Evolutionary conservation across 257 asterid genomes (phyloP).

Genomic region (Nicotiana knightiana): DNA sequence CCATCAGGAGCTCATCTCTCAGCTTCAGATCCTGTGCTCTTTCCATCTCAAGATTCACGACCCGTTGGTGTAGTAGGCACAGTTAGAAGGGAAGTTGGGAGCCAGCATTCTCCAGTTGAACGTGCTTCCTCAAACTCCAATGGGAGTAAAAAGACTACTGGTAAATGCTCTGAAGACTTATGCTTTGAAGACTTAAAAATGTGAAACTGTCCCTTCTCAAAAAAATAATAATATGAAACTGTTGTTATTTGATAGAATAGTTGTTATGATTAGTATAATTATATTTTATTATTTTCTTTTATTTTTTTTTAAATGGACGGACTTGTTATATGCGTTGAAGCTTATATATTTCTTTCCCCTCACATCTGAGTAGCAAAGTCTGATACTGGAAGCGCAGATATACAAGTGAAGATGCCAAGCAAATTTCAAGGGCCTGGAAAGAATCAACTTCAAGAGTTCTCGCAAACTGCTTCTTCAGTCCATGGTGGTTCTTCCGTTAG

Average conservation of each 20-base stretch:
- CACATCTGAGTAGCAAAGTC: conserved; percentile 25
- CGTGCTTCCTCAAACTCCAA: conserved; percentile 26
- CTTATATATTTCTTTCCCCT: conserved; percentile 10
- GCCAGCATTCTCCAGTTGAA: conserved; percentile 25
- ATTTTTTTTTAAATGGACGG: not conserved
- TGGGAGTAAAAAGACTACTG: conserved; percentile 36
- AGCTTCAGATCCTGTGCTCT: conserved; percentile 38
- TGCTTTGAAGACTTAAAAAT: conserved; percentile 22
- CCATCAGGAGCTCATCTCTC: conserved; percentile 36
- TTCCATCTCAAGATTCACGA: conserved; percentile 44
- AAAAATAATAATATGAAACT: not conserved
- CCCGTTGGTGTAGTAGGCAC: conserved; percentile 33
- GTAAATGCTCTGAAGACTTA: conserved; percentile 27
- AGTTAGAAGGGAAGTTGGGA: conserved; percentile 31
- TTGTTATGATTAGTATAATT: not conserved
- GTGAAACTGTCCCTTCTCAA: not conserved
- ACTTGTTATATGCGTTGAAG: not conserved
- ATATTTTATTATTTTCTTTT: not conserved
- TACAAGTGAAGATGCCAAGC: conserved; percentile 40
- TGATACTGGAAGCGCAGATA: conserved; percentile 33
- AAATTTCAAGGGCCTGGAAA: conserved; percentile 44
- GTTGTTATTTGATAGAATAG: not conserved
- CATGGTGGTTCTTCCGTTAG: conserved; percentile 43
- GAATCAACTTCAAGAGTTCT: conserved; percentile 45
- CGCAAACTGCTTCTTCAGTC: conserved; percentile 37